Conservation (phyloP, 2,329 filamentous ascomycete genomes). For the Ploettnerulaceae sp. region DNA sequence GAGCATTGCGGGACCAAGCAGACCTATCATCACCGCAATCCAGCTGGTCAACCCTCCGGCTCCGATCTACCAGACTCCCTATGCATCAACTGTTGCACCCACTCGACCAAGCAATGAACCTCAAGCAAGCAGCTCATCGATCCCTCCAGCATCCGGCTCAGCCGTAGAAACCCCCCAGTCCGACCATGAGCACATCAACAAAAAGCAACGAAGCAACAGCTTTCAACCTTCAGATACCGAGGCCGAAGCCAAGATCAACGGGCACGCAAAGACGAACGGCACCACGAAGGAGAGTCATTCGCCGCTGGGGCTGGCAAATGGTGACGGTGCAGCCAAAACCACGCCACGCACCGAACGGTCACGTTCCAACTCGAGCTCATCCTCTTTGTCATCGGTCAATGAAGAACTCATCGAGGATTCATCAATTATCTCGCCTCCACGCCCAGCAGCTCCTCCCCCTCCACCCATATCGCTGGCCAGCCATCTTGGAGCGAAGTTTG, state of each 20-base stretch:
- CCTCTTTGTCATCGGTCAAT: slow-evolving; percentile 37
- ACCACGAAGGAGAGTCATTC: slow-evolving; percentile 9
- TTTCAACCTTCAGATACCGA: slow-evolving; percentile 19
- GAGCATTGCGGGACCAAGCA: slow-evolving; percentile 25
- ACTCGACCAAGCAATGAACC: slow-evolving; percentile 5
- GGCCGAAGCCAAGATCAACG: slow-evolving; percentile 21
- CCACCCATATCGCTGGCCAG: background rate
- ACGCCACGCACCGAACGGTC: slow-evolving; percentile 17
- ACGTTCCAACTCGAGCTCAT: slow-evolving; percentile 33
- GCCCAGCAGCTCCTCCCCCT: background rate
- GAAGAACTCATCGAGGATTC: slow-evolving; percentile 26
- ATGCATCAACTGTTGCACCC: slow-evolving; percentile 11
- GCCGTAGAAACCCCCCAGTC: slow-evolving; percentile 19
- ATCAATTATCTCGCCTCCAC: slow-evolving; percentile 1
- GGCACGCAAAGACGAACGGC: slow-evolving; percentile 1
- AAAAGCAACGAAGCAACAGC: slow-evolving; percentile 27
- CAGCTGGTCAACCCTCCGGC: slow-evolving; percentile 17
- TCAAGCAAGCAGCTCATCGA: slow-evolving; percentile 1
- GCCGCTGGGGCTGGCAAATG: too few species aligned
- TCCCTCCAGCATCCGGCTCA: slow-evolving; percentile 1
- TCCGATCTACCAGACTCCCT: slow-evolving; percentile 23
- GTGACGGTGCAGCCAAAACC: slow-evolving; percentile 4
- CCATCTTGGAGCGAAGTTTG: background rate
- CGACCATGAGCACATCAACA: slow-evolving; percentile 22
- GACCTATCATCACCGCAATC: slow-evolving; percentile 14